Percentiles rank a stretch among this genome's conserved stretches.
phyloP scores from a whole-genome alignment of 345 rosid genomes.

The Syzygium jambos region DNA sequence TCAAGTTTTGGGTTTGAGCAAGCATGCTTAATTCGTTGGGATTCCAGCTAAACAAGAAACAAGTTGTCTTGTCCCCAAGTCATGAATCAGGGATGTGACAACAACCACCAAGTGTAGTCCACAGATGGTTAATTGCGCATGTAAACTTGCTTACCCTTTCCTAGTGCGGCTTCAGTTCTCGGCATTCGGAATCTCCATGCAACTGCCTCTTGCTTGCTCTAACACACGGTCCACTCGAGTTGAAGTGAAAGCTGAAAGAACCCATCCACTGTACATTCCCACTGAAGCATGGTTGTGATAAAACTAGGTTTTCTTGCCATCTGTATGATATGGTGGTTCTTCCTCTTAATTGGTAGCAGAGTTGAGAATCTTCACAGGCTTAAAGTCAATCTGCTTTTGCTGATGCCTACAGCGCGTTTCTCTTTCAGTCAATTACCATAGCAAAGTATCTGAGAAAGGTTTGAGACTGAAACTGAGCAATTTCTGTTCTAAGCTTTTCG shows the following conservation, averaged over 20 bases:
- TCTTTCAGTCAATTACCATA: background rate
- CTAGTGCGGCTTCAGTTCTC: slow-evolving; percentile 1
- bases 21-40: background rate
- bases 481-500: background rate
- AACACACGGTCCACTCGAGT: background rate
- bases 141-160: background rate
- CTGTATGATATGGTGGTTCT: background rate
- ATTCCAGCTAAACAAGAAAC: background rate
- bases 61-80: background rate
- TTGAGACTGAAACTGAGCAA: background rate
- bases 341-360: background rate
- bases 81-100: background rate
- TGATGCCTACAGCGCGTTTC: background rate
- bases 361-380: background rate
- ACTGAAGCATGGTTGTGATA: background rate
- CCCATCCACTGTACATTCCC: background rate
- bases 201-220: background rate
- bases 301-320: background rate
- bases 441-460: background rate
- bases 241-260: background rate
- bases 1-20: background rate
- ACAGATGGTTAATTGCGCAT: background rate
- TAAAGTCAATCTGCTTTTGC: background rate
- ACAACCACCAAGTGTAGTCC: background rate
- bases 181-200: background rate